Conservation (phyloP, 2,329 filamentous ascomycete genomes). For the Epichloe gansuensis region DNA sequence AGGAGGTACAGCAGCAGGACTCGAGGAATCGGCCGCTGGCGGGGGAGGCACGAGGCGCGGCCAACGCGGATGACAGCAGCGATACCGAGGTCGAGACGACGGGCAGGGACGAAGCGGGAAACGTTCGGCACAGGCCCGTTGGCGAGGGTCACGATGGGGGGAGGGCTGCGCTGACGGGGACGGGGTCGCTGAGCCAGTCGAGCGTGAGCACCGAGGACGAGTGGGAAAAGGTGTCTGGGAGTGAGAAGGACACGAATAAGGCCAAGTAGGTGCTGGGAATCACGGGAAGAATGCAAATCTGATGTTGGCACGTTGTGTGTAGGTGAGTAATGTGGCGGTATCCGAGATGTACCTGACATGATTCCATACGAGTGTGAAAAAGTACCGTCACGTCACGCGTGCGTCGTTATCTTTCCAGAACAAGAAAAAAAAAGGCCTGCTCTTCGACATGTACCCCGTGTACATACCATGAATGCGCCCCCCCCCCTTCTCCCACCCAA, state of each 20-base stretch:
- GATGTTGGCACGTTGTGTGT: too few relatives aligned
- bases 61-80: conserved; percentile 22
- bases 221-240: conserved; percentile 89
- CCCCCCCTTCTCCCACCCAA: too few relatives aligned
- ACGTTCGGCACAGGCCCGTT: conserved; percentile 34
- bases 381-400: too few relatives aligned
- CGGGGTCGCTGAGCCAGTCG: conserved; percentile 31
- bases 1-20: conserved; percentile 24
- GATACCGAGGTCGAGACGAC: conserved; percentile 32
- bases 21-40: conserved; percentile 19
- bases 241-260: conserved; percentile 40
- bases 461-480: too few relatives aligned
- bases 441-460: too few relatives aligned
- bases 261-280: conserved; percentile 26
- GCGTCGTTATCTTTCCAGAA: too few relatives aligned
- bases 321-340: too few relatives aligned
- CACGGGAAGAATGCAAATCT: too few relatives aligned
- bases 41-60: conserved; percentile 16
- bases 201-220: conserved; percentile 79
- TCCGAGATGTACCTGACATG: too few relatives aligned
- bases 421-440: too few relatives aligned
- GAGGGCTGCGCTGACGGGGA: conserved; percentile 10
- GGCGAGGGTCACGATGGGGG: conserved; percentile 10
- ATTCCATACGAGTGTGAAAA: too few relatives aligned
- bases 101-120: conserved; percentile 26